Evolutionary conservation across 345 rosid species (phyloP), one percentile per base, ranked within the genome.

Genomic region (Syzygium aqueum): DNA sequence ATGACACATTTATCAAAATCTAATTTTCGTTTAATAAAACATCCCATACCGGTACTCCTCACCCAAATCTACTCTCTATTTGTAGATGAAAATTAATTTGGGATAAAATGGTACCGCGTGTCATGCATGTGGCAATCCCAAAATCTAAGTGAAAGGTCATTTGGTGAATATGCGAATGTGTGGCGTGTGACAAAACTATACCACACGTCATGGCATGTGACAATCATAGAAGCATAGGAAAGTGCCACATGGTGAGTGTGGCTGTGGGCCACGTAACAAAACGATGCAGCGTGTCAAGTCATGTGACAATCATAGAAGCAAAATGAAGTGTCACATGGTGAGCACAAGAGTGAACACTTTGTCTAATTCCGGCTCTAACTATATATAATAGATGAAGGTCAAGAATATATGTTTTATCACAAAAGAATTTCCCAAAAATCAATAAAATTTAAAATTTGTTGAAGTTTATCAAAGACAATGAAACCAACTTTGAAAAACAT

Each of bases 81-180:
- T 15, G 21, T 8, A 63, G 4, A 63, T 1, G 0, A 63, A n/a
- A n/a, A 61, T 56, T 61, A n/a, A 33, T 61, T 61, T n/a, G 5
- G 19, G 2, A 23, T 8, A 28, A 63, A 28, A 15, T 0, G 14
- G 0, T 63, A 19, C 21, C 11, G 0, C 3, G 40, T 2, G 4
- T 28, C 19, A 63, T 63, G 37, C 37, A 28, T n/a, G 21, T n/a
- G 7, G 2, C 33, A 63, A 28, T 28, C 77, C 15, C 0, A 63
- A 28, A 28, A 7, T 57, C 7, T 17, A 14, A 28, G 37, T n/a
- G 37, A 28, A 63, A 10, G 15, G 2, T 63, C 37, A 63, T 6
- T 2, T 63, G 7, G 2, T 0, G 0, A 61, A 17, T 17, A 14
- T 61, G 73, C 2, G 7, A 0, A n/a, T 61, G 8, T 3, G 9